Percentiles rank a stretch among this genome's conserved stretches.
phyloP scores from a whole-genome alignment of 768 basidiomycete species.

The Hydnomerulius pinastri region DNA sequence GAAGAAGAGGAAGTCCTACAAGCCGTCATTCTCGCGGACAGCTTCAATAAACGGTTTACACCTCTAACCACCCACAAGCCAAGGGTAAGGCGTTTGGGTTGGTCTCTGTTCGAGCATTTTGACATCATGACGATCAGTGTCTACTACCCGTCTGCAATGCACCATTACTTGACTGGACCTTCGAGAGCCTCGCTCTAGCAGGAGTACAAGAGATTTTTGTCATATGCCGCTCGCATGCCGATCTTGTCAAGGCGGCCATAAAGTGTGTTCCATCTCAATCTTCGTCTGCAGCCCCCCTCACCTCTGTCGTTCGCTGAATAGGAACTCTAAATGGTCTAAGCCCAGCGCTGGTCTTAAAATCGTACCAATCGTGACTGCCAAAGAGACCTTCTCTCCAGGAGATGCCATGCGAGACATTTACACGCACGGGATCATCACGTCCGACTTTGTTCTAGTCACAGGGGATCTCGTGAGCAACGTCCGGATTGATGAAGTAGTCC shows the following conservation, averaged over 20 bases:
- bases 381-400: conserved; percentile 84
- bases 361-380: conserved; percentile 81
- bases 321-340: conserved; percentile 85
- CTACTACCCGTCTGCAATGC: conserved; percentile 93
- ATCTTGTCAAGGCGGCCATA: conserved; percentile 82
- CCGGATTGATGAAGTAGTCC: conserved; percentile 85
- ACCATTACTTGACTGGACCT: conserved; percentile 92
- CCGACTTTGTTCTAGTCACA: conserved; percentile 88
- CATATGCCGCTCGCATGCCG: conserved; percentile 88
- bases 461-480: conserved; percentile 95
- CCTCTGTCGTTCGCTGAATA: conserved; percentile 28
- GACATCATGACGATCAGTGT: conserved; percentile 53
- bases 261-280: conserved; percentile 50
- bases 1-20: conserved; percentile 88
- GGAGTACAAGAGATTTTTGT: conserved; percentile 97
- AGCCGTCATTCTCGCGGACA: conserved; percentile 94
- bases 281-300: conserved; percentile 7
- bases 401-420: conserved; percentile 95
- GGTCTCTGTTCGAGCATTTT: conserved; percentile 11
- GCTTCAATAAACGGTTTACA: conserved; percentile 91
- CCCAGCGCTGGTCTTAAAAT: conserved; percentile 80
- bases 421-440: conserved; percentile 84
- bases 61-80: conserved; percentile 89
- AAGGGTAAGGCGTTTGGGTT: conserved; percentile 65
- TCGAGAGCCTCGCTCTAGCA: conserved; percentile 91